phyloP scores from a whole-genome alignment of 2,329 filamentous ascomycete species.

The Phoma sp. region DNA sequence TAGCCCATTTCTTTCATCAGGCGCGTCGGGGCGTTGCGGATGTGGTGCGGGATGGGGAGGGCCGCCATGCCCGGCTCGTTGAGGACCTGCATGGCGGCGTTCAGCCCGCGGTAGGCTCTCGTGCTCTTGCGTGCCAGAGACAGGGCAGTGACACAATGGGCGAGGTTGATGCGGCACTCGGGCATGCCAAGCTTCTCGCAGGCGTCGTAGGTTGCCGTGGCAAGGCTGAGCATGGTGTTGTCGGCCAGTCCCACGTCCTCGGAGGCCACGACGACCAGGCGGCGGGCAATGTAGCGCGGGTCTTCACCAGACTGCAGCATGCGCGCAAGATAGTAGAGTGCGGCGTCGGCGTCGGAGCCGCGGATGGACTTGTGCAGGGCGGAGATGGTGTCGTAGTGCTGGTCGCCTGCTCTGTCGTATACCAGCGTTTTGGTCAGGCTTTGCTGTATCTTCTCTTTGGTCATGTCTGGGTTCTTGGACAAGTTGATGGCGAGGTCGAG shows the following conservation, averaged over 20 bases:
- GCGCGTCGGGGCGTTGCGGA: slow-evolving; percentile 89
- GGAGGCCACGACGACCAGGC: slow-evolving; percentile 92
- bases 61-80: slow-evolving; percentile 82
- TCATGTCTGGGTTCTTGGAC: slow-evolving; percentile 68
- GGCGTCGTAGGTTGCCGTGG: slow-evolving; percentile 84
- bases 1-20: slow-evolving; percentile 94
- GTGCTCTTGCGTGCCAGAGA: slow-evolving; percentile 85
- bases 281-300: slow-evolving; percentile 86
- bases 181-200: slow-evolving; percentile 94
- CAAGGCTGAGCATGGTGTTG: slow-evolving; percentile 80
- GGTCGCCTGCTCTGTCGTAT: slow-evolving; percentile 92
- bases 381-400: slow-evolving; percentile 97
- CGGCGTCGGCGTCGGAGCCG: slow-evolving; percentile 83
- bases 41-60: slow-evolving; percentile 82
- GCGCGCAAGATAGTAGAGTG: slow-evolving; percentile 91
- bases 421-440: slow-evolving; percentile 90
- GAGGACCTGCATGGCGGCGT: slow-evolving; percentile 79
- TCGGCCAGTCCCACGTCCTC: slow-evolving; percentile 94
- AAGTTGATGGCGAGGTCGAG: slow-evolving; percentile 87
- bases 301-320: slow-evolving; percentile 98
- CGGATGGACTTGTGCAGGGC: slow-evolving; percentile 96
- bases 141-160: slow-evolving; percentile 84
- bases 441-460: slow-evolving; percentile 77
- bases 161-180: slow-evolving; percentile 90
- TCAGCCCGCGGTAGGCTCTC: slow-evolving; percentile 80